These are phyloP conservation scores for Hibiscus trionum DNA, from an alignment of 345 rosid genomes.

Conservation along the genomic window DNA sequence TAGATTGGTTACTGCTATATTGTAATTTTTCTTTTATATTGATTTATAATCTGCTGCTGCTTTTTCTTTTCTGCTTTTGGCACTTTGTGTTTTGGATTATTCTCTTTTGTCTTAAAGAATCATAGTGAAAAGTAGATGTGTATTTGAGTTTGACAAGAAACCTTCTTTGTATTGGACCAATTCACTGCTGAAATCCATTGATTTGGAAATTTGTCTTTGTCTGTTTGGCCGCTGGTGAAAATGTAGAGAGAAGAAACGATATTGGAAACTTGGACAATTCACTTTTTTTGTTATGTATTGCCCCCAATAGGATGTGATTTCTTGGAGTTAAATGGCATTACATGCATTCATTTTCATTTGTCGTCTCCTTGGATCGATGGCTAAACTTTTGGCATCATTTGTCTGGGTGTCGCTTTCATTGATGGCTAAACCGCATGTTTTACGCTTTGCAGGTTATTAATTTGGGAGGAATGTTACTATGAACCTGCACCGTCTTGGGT, in stretches of 20 bases:
- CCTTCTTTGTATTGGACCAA: constrained; percentile 21
- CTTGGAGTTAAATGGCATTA: not conserved
- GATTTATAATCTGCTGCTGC: constrained; percentile 18
- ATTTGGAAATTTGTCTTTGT: not conserved
- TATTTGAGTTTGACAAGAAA: constrained; percentile 27
- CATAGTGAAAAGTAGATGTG: constrained; percentile 35
- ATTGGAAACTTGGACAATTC: not conserved
- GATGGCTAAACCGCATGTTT: not conserved
- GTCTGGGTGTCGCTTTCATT: not conserved
- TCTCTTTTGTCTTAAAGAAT: constrained; percentile 55
- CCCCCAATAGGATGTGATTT: not conserved
- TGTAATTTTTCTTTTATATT: not conserved
- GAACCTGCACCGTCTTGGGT: constrained; percentile 15
- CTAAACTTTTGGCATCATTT: not conserved
- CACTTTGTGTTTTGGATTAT: constrained; percentile 53
- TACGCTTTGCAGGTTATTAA: not conserved
- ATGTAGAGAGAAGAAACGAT: not conserved
- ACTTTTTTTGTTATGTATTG: not conserved
- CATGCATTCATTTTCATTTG: not conserved
- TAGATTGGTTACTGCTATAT: constrained; percentile 18
- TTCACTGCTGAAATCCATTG: not conserved
- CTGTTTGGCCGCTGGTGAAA: not conserved
- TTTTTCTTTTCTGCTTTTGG: constrained; percentile 41
- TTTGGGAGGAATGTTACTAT: constrained; percentile 1
- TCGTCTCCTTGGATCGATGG: not conserved